Evolutionary conservation across 139 green algal genomes (phyloP).

Genomic region (Tetradesmus lagerheimii): DNA sequence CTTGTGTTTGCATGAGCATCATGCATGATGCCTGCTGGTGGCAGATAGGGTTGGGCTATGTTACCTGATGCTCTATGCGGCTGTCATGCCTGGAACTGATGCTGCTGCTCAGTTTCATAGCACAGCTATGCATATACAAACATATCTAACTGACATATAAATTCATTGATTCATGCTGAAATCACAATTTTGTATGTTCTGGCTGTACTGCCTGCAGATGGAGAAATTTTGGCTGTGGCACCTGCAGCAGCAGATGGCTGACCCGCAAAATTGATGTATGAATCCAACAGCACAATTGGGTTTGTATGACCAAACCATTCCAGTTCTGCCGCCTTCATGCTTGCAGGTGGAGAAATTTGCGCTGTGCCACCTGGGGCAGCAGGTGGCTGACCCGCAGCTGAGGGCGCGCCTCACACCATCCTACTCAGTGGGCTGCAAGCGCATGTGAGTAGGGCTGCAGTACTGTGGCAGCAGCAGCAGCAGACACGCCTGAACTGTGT

Average conservation of each 20-base stretch:
- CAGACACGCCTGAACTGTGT: too few relatives aligned
- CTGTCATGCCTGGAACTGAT: too few relatives aligned
- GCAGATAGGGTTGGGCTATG: too few relatives aligned
- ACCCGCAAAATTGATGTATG: neutral
- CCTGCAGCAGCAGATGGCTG: neutral
- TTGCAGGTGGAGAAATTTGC: conserved; percentile 21
- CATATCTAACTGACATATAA: too few relatives aligned
- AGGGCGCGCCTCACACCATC: neutral
- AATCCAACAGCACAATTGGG: neutral
- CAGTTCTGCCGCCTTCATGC: too few relatives aligned
- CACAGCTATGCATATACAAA: neutral
- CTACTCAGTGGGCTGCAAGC: conserved; percentile 31
- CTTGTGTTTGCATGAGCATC: neutral
- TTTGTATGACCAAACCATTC: too few relatives aligned
- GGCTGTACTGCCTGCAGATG: neutral
- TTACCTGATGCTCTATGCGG: too few relatives aligned
- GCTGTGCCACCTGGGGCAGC: neutral
- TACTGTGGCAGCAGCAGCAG: neutral
- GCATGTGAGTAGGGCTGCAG: too few relatives aligned
- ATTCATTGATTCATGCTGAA: too few relatives aligned
- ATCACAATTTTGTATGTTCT: too few relatives aligned
- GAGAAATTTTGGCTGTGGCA: neutral
- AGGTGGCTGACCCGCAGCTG: neutral
- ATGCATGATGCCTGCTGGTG: neutral
- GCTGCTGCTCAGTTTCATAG: neutral